Evolutionary conservation across 2,329 filamentous ascomycete species (phyloP), one percentile per base, ranked within the genome.

Genomic region (Hypomyces rosellus): DNA sequence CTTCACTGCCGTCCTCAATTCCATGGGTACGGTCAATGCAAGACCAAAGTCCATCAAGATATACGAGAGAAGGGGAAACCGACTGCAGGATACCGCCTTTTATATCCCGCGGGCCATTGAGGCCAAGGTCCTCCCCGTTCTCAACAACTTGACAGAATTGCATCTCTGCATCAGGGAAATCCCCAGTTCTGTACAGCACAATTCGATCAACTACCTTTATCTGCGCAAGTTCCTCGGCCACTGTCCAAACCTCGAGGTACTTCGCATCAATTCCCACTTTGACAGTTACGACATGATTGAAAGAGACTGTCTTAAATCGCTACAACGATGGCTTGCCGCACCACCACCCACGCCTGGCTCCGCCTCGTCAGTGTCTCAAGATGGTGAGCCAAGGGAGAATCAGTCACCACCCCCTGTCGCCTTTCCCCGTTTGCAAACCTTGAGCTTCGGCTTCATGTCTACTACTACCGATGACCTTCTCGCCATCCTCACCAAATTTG

Each of bases 181-280:
- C 25, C 6, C 25, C 9, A 7, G 25, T 11, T 30, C 6, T 57
- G 64, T 22, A 22, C 20, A 6, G 20, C 41, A 25, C 30, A 20
- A 41, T 15, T 1, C 25, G 4, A 12, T 15, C 5, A 6, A 20
- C 13, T 14, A 12, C 9, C 34, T 33, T n/a, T 47, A 54, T 45
- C 48, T 66, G 5, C 55, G 60, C 39, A 46, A 46, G 2, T 65
- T 66, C 41, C 55, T 66, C 3, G 43, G 48, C n/a, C 48, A 56
- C 14, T 49, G 58, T 34, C 57, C 54, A 44, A 74, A 75, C 15
- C 53, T 84, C 5, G 68, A 69, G 30, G 74, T 79, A 56, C 65
- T 84, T 5, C 72, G 80, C 3, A 59, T 83, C 40, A 83, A 82
- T 56, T 56, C 57, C 15, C 45, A 51, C 1, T 45, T 54, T 14